Evolutionary conservation across 768 basidiomycete species (phyloP).

Genomic region (Lyophyllum atratum): DNA sequence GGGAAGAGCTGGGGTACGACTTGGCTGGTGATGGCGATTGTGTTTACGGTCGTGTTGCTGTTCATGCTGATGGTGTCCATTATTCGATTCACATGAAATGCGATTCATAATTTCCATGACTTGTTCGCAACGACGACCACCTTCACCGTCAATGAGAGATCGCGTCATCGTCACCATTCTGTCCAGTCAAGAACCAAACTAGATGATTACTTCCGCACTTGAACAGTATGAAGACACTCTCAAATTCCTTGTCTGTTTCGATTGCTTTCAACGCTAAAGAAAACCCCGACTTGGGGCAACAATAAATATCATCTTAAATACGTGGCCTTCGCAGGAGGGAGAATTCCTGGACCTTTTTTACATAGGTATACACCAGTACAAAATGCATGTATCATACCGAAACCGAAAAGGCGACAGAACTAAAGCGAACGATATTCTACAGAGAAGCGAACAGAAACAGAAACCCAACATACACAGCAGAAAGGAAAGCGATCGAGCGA

Average conservation of each 20-base stretch:
- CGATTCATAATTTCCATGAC: too few relatives aligned
- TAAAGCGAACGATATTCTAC: constrained; percentile 11
- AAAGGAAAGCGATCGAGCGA: constrained; percentile 4
- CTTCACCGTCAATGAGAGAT: too few relatives aligned
- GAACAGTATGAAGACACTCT: too few relatives aligned
- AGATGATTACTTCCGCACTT: too few relatives aligned
- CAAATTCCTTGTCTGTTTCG: too few relatives aligned
- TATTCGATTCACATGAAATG: constrained; percentile 51
- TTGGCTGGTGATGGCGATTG: constrained; percentile 64
- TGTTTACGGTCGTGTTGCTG: constrained; percentile 66
- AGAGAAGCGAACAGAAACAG: not conserved
- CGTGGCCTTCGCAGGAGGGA: too few relatives aligned
- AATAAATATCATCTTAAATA: too few relatives aligned
- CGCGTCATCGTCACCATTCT: too few relatives aligned
- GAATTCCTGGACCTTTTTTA: not conserved
- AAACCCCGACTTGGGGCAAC: too few relatives aligned
- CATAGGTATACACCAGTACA: constrained; percentile 3
- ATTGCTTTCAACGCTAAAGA: too few relatives aligned
- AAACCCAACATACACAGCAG: constrained; percentile 6
- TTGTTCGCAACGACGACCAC: too few relatives aligned
- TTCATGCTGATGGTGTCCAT: constrained; percentile 74
- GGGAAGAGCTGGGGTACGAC: constrained; percentile 72
- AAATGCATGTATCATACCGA: not conserved
- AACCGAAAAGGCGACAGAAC: not conserved
- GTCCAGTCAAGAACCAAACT: too few relatives aligned